Base-by-base conservation (phyloP, 2,329 filamentous ascomycete genomes). In the Neophaeococcomyces aloes region DNA sequence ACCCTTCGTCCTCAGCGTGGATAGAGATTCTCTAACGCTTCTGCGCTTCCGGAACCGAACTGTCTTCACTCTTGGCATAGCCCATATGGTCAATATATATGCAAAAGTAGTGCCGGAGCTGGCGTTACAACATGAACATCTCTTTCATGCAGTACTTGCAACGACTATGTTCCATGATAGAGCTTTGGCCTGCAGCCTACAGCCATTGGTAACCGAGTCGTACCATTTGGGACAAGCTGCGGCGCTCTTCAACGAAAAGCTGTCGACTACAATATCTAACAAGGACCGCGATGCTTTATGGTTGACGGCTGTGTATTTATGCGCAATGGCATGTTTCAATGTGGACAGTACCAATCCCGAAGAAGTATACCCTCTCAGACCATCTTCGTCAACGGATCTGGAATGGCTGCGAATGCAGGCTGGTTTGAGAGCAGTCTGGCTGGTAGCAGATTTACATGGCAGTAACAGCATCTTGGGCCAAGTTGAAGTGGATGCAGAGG, bases 401-500 rank as follows among this genome's bases (percentile, higher is more conserved):
- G 65, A 74, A 52, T 82, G 77, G 78, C 55, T 81, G 2, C 70
- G 64, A 38, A 67, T 81, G 56, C 68, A 65, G 45, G 66, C 73
- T 10, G 73, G 74, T 0, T 80, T 81, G 57, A 67, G 64, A 42
- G 64, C 66, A 3, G 62, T 80, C 1, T 78, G 70, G 68, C 55
- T 65, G 1, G 55, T 78, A 0, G 62, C 70, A 1, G 63, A 78
- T 38, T 71, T 74, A 0, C 46, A 64, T 3, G 61, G 71, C 7
- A 52, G 61, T 0, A 69, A 71, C 14, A 73, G 71, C 41, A 48
- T 71, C 2, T 76, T 41, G 8, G 19, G 6, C 29, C 29, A 32
- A 10, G 4, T 33, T 6, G 38, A 23, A 11, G 10, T 15, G 10
- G 19, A 35, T 11, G 15, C 15, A 14, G 33, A 32, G 18, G 10